A percentile compares a stretch with the other conserved stretches of the same genome.
Evolutionary conservation across 2,329 filamentous ascomycete genomes (phyloP).

Genomic region (Sporothrix humicola): DNA sequence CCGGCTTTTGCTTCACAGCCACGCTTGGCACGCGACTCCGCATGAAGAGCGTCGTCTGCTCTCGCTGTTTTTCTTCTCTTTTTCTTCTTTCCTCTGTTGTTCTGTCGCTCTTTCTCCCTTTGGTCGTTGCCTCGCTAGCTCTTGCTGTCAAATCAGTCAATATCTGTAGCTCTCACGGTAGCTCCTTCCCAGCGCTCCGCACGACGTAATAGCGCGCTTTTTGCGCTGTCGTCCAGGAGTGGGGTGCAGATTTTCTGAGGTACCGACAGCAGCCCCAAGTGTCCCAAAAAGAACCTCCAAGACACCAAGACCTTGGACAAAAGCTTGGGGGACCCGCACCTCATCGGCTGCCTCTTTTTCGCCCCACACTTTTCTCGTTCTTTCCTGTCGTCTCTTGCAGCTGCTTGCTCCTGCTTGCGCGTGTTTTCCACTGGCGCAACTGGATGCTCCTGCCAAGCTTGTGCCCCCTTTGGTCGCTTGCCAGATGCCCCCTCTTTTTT

Average conservation of each 20-base stretch:
- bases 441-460: background rate
- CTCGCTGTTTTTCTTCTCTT: background rate
- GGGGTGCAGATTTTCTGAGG: no score
- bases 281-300: no score
- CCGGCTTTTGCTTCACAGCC: slow-evolving; percentile 32
- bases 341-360: slow-evolving; percentile 26
- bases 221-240: background rate
- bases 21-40: slow-evolving; percentile 36
- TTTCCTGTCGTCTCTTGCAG: background rate
- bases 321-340: slow-evolving; percentile 10
- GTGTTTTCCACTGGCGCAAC: slow-evolving; percentile 10
- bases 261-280: no score
- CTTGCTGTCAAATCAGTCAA: background rate
- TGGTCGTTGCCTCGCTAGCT: background rate
- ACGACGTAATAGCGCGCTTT: slow-evolving; percentile 26
- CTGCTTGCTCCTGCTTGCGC: background rate
- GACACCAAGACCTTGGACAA: background rate
- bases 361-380: slow-evolving; percentile 8
- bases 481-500: background rate
- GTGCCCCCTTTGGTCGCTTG: background rate
- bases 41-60: background rate
- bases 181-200: background rate
- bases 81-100: background rate
- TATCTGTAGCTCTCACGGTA: background rate
- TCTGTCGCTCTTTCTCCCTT: background rate